These are phyloP conservation scores for Aaosphaeria arxii DNA, from an alignment of 2,329 filamentous ascomycete genomes.

Conservation along the genomic window DNA sequence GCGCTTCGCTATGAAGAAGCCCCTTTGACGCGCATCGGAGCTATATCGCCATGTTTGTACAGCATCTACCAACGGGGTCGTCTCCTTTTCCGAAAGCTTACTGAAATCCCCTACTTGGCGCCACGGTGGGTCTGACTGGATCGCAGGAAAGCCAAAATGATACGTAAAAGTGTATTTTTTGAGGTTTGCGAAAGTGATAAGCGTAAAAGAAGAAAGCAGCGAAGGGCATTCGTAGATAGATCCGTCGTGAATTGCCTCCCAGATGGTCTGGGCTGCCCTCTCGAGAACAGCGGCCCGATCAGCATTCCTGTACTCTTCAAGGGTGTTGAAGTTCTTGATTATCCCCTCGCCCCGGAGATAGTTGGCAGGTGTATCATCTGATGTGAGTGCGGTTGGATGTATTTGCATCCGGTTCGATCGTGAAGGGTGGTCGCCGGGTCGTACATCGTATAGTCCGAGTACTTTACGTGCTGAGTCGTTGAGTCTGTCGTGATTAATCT, in stretches of 20 bases:
- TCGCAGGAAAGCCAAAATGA: slow-evolving; percentile 92
- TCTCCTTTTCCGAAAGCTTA: slow-evolving; percentile 65
- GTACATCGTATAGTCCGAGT: slow-evolving; percentile 85
- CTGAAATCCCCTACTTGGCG: slow-evolving; percentile 42
- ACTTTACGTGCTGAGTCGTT: slow-evolving; percentile 88
- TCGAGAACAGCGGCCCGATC: slow-evolving; percentile 78
- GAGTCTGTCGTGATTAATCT: slow-evolving; percentile 96
- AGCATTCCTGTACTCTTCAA: slow-evolving; percentile 84
- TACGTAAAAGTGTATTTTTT: slow-evolving; percentile 99
- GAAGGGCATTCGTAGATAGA: slow-evolving; percentile 95
- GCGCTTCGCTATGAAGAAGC: slow-evolving; percentile 93
- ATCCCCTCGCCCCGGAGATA: slow-evolving; percentile 84
- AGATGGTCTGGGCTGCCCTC: slow-evolving; percentile 78
- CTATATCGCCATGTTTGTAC: slow-evolving; percentile 86
- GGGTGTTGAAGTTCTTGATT: slow-evolving; percentile 93
- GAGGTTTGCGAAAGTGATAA: slow-evolving; percentile 89
- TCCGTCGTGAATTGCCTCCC: slow-evolving; percentile 95
- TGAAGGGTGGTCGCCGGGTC: slow-evolving; percentile 65
- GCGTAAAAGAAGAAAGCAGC: slow-evolving; percentile 80
- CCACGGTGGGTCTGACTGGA: slow-evolving; percentile 88
- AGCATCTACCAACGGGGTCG: slow-evolving; percentile 72
- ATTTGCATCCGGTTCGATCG: slow-evolving; percentile 88
- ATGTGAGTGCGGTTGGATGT: slow-evolving; percentile 79
- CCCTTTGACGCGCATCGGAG: slow-evolving; percentile 79
- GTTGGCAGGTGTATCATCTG: slow-evolving; percentile 53